Evolutionary conservation across 1,284 basidiomycete species (phyloP).

Genomic region (Moesziomyces sp.): DNA sequence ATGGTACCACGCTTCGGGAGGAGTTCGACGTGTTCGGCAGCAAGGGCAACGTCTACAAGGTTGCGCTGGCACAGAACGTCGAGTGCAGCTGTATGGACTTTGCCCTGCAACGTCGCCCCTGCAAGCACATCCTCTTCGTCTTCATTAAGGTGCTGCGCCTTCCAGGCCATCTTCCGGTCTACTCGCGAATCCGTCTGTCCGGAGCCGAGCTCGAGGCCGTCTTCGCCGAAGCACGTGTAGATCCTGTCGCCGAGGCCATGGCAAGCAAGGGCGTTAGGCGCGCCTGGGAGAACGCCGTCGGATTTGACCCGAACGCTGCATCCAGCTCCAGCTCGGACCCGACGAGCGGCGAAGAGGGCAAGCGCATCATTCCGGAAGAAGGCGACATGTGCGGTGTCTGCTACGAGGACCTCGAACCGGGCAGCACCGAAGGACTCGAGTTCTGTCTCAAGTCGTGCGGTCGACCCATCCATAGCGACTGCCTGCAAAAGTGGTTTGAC

Average conservation of each 20-base stretch:
- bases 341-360: conserved; percentile 4
- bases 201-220: conserved; percentile 13
- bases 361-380: conserved; percentile 29
- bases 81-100: conserved; percentile 43
- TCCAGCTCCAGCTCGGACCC: not conserved
- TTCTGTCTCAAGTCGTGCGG: conserved; percentile 47
- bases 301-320: conserved; percentile 9
- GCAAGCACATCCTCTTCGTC: conserved; percentile 46
- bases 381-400: conserved; percentile 48
- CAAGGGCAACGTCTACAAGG: conserved; percentile 43
- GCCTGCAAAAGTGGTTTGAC: conserved; percentile 38
- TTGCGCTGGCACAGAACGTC: conserved; percentile 11
- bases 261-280: conserved; percentile 29
- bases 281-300: conserved; percentile 38
- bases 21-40: conserved; percentile 40
- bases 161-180: conserved; percentile 23
- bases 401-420: conserved; percentile 43
- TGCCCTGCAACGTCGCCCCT: conserved; percentile 13
- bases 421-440: conserved; percentile 31
- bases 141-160: conserved; percentile 45
- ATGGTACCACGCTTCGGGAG: conserved; percentile 7
- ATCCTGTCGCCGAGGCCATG: conserved; percentile 31
- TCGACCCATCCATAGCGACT: conserved; percentile 42
- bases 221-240: conserved; percentile 20
- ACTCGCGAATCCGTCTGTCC: conserved; percentile 7